phyloP scores from a whole-genome alignment of 345 rosid species.

The Firmiana major region DNA sequence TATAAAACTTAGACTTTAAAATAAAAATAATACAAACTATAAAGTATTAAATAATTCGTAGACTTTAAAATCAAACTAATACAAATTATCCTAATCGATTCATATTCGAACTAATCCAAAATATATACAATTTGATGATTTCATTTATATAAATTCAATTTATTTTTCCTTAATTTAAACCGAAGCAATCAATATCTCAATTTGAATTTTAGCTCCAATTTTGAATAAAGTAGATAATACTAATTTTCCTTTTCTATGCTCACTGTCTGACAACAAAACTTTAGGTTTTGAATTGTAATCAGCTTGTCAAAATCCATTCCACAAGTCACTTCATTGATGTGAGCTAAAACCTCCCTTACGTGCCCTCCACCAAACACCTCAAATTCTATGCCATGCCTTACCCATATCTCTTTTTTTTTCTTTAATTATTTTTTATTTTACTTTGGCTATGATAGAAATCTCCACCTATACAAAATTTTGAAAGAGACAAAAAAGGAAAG shows the following conservation, averaged over 20 bases:
- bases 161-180: no score
- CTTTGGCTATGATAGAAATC: neutral
- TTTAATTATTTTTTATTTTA: no score
- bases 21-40: no score
- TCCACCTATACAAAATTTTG: neutral
- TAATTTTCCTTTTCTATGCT: neutral
- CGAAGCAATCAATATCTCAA: no score
- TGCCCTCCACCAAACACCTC: conserved; percentile 27
- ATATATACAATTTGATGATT: no score
- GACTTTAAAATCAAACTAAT: no score
- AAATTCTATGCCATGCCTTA: conserved; percentile 15
- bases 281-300: neutral
- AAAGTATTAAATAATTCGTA: no score
- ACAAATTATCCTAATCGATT: no score
- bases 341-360: conserved; percentile 10
- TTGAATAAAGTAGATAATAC: neutral
- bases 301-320: neutral
- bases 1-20: no score
- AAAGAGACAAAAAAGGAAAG: conserved; percentile 4
- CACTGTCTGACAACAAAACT: neutral
- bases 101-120: no score
- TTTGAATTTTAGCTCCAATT: neutral
- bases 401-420: neutral
- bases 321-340: neutral
- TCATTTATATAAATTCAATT: no score